Conservation (phyloP, 2,329 filamentous ascomycete species). For the Dactylella cylindrospora region DNA sequence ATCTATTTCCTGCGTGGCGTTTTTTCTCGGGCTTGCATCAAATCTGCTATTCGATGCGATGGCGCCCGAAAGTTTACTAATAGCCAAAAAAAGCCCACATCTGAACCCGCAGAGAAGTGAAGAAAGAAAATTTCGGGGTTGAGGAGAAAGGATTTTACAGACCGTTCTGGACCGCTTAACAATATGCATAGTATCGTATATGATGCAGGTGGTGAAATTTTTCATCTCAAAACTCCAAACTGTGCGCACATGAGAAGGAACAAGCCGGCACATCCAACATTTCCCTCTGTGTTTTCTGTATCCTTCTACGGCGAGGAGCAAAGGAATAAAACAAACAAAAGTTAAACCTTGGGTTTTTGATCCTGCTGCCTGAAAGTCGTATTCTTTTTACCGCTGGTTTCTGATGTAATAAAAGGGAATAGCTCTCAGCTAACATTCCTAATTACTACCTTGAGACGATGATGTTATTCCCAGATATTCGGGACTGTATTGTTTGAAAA, state of each 20-base stretch:
- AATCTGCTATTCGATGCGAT: too few relatives aligned
- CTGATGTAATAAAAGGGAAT: not conserved
- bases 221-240: too few relatives aligned
- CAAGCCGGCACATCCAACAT: too few relatives aligned
- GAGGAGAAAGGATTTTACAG: too few relatives aligned
- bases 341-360: conserved; percentile 6
- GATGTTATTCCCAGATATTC: conserved; percentile 1
- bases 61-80: too few relatives aligned
- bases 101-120: too few relatives aligned
- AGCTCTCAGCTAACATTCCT: conserved; percentile 9
- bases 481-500: conserved; percentile 1
- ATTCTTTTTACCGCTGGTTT: not conserved
- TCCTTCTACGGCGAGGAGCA: conserved; percentile 1
- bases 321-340: not conserved
- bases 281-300: too few relatives aligned
- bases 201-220: too few relatives aligned
- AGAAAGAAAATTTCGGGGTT: too few relatives aligned
- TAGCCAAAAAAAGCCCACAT: too few relatives aligned
- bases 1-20: conserved; percentile 42
- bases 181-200: conserved; percentile 30
- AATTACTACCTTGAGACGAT: conserved; percentile 1
- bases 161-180: too few relatives aligned
- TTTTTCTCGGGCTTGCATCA: conserved; percentile 37
- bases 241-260: too few relatives aligned
- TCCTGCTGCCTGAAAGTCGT: conserved; percentile 38